These are phyloP conservation scores for Aspergillus awamori DNA, from an alignment of 2,329 filamentous ascomycete genomes.

Conservation along the genomic window DNA sequence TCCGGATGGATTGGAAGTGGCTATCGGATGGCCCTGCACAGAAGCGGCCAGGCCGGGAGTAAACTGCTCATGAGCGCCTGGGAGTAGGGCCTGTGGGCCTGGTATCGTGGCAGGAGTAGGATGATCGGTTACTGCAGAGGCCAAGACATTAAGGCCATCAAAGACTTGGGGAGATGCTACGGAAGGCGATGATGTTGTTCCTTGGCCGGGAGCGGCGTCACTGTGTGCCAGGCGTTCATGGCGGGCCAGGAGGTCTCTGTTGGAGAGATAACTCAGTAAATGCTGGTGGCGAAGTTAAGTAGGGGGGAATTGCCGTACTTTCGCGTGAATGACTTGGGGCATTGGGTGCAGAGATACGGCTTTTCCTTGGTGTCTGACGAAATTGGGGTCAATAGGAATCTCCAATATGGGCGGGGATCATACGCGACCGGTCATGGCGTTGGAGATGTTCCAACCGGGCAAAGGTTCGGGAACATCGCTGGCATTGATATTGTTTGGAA, in stretches of 20 bases:
- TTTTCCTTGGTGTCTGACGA: slow-evolving; percentile 40
- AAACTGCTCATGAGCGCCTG: slow-evolving; percentile 18
- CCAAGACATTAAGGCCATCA: slow-evolving; percentile 34
- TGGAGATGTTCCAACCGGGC: slow-evolving; percentile 41
- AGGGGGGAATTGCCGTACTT: slow-evolving; percentile 27
- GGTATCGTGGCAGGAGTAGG: slow-evolving; percentile 15
- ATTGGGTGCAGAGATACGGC: slow-evolving; percentile 34
- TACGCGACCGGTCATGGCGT: slow-evolving; percentile 41
- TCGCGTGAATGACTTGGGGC: slow-evolving; percentile 39
- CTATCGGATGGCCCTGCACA: not conserved
- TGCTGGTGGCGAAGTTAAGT: too few species aligned
- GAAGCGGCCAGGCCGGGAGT: not conserved
- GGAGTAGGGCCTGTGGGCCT: slow-evolving; percentile 7
- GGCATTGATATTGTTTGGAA: slow-evolving; percentile 32
- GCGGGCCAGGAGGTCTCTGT: slow-evolving; percentile 35
- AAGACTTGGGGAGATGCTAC: slow-evolving; percentile 24
- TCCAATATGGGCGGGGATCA: slow-evolving; percentile 5
- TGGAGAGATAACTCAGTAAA: not conserved
- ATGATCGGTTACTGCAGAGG: slow-evolving; percentile 31
- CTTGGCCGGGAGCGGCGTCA: slow-evolving; percentile 13
- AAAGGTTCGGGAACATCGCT: slow-evolving; percentile 35
- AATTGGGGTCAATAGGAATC: slow-evolving; percentile 14
- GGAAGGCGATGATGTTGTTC: slow-evolving; percentile 15
- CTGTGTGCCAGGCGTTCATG: slow-evolving; percentile 36
- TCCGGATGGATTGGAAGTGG: not conserved